These are phyloP conservation scores for Eucalyptus pauciflora DNA, from an alignment of 345 rosid species.

Conservation along the genomic window DNA sequence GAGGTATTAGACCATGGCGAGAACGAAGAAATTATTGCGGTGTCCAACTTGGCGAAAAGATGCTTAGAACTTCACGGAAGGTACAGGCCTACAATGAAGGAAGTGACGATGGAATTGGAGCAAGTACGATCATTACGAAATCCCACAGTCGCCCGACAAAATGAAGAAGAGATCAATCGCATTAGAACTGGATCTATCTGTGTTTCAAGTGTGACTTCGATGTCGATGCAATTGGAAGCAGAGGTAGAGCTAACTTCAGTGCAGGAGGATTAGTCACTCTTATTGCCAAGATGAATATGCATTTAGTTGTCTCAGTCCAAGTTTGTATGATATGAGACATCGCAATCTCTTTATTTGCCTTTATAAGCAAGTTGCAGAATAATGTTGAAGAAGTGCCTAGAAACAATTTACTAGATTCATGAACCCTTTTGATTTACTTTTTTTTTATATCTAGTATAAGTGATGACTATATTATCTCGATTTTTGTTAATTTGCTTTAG, in stretches of 20 bases:
- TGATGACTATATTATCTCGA: too few species aligned
- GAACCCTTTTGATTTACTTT: not conserved
- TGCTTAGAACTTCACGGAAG: not conserved
- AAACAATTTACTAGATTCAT: not conserved
- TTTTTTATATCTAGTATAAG: too few species aligned
- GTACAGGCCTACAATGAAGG: not conserved
- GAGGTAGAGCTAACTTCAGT: fast-evolving
- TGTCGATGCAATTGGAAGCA: not conserved
- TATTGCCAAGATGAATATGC: not conserved
- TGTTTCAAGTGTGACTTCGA: not conserved
- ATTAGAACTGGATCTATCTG: not conserved
- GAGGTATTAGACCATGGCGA: not conserved
- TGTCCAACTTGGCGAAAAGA: not conserved
- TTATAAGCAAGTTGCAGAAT: not conserved
- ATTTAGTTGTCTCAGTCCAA: not conserved
- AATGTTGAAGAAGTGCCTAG: not conserved
- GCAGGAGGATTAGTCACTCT: not conserved
- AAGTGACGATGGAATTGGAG: not conserved
- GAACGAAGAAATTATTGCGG: not conserved
- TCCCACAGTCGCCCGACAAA: not conserved
- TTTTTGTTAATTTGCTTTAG: too few species aligned
- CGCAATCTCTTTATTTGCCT: not conserved
- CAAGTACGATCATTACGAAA: not conserved
- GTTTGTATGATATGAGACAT: not conserved
- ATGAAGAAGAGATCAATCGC: not conserved